Evolutionary conservation across 148 eudicot genomes (phyloP).

Genomic region (Selenicereus undatus): DNA sequence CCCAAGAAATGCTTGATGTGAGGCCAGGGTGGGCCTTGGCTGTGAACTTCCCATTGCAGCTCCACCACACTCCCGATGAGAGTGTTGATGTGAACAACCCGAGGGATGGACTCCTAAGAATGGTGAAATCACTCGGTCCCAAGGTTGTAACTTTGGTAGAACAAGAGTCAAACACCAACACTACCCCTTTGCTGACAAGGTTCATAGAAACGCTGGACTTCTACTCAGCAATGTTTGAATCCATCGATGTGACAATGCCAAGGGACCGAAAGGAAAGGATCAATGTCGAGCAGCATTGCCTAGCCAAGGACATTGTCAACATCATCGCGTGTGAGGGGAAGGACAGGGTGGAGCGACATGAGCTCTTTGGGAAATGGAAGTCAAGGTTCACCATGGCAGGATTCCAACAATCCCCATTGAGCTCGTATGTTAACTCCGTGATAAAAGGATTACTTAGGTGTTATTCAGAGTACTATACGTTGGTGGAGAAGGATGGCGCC

Average conservation of each 20-base stretch:
- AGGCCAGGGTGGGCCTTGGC: constrained; percentile 82
- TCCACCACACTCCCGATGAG: constrained; percentile 94
- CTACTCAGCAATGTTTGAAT: constrained; percentile 92
- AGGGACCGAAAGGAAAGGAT: constrained; percentile 70
- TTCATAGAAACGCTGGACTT: constrained; percentile 64
- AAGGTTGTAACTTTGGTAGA: constrained; percentile 78
- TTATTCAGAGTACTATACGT: constrained; percentile 69
- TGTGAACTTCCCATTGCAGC: constrained; percentile 80
- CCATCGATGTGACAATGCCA: constrained; percentile 63
- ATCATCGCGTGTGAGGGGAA: constrained; percentile 86
- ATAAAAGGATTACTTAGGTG: constrained; percentile 53
- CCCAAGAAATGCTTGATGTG: constrained; percentile 59
- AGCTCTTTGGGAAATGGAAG: constrained; percentile 89
- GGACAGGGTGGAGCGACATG: constrained; percentile 84
- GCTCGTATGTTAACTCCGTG: constrained; percentile 74
- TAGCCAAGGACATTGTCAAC: constrained; percentile 87
- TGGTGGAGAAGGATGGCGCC: constrained; percentile 81
- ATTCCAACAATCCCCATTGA: constrained; percentile 59
- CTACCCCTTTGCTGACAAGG: constrained; percentile 68
- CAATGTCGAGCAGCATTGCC: constrained; percentile 74
- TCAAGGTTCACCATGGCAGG: constrained; percentile 93
- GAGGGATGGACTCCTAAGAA: constrained; percentile 65
- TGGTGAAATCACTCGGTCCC: constrained; percentile 70
- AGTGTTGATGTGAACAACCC: constrained; percentile 85
- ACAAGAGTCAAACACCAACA: constrained; percentile 93